Percentiles rank a stretch among this genome's conserved stretches.
Conservation (phyloP, 805 yeast genomes). For the Myxozyma vanderwaltii region DNA sequence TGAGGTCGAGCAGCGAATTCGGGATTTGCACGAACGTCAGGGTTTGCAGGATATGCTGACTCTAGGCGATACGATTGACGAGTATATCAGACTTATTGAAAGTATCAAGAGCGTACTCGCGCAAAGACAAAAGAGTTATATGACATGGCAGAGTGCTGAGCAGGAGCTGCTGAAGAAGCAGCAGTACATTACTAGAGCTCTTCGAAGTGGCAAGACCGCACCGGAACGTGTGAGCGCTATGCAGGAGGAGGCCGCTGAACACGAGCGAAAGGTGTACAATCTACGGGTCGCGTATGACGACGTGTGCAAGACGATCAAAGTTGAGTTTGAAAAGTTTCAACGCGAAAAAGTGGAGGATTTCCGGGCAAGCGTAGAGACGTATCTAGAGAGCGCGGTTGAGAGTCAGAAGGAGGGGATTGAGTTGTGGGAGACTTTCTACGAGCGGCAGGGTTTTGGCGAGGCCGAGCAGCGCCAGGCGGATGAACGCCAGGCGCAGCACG, state of each 20-base stretch:
- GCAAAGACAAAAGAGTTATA: constrained; percentile 63
- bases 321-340: constrained; percentile 70
- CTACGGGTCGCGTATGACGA: constrained; percentile 64
- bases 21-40: constrained; percentile 73
- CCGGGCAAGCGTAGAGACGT: constrained; percentile 85
- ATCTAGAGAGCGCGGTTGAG: constrained; percentile 86
- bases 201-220: constrained; percentile 54
- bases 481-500: constrained; percentile 6
- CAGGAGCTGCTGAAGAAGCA: constrained; percentile 53
- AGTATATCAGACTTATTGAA: constrained; percentile 74
- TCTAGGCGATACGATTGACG: constrained; percentile 83
- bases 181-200: constrained; percentile 50
- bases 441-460: constrained; percentile 41
- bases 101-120: constrained; percentile 73
- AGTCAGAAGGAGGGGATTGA: constrained; percentile 78
- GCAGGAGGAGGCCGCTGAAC: constrained; percentile 59
- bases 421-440: constrained; percentile 64
- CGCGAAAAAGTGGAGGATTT: constrained; percentile 77
- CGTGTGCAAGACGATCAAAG: constrained; percentile 65
- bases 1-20: constrained; percentile 67
- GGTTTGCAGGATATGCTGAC: constrained; percentile 85
- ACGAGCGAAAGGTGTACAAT: constrained; percentile 55
- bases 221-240: constrained; percentile 62
- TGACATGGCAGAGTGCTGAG: constrained; percentile 51
- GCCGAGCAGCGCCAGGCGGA: constrained; percentile 20